Base-by-base conservation (phyloP, 306 rosid genomes). In the Cyclanthera cordifolia region DNA sequence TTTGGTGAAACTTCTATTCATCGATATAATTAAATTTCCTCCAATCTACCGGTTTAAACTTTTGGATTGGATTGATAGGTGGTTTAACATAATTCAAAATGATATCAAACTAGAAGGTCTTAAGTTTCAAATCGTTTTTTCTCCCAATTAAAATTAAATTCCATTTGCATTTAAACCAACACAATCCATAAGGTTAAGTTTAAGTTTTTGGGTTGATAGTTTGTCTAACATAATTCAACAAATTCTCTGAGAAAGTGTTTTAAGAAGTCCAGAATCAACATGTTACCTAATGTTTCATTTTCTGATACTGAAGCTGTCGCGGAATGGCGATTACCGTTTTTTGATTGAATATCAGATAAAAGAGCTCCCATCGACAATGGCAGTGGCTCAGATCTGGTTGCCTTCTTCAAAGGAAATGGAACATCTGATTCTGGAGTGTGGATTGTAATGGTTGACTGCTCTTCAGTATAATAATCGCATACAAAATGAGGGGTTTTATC, bases 401-500 rank as follows among this genome's bases (percentile, higher is more conserved):
- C 9, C 79, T 79, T 88, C 81, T 68, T 92, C 76, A 83, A 34
- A 9, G 70, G 88, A 69, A 81, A 75, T 25, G 85, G 95, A 56
- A 76, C 15, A 54, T 79, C 57, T 75, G 82, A 43, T 32, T 28
- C 51, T 10, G 91, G 81, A 67, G 85, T 79, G 69, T 75, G 84
- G 82, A 93, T 70, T 28, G 83, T 75, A 53, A 90, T 72, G 37
- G 76, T 70, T 17, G 96, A 83, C 50, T 81, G 82, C 70, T 90
- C 95, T 67, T 82, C 87, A 11, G 82, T 76, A 25, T 84, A 7
- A 43, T 89, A 93, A 11, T 90, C 93, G 32, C 96, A 93, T 45
- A 86, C 73, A 74, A 83, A 85, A 75, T 76, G 87, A 19, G 90
- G 91, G 56, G 67, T 56, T 37, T 88, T 81, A 72, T 75, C 39